Conservation (phyloP, 2,329 filamentous ascomycete genomes). For the Akanthomyces muscarius region DNA sequence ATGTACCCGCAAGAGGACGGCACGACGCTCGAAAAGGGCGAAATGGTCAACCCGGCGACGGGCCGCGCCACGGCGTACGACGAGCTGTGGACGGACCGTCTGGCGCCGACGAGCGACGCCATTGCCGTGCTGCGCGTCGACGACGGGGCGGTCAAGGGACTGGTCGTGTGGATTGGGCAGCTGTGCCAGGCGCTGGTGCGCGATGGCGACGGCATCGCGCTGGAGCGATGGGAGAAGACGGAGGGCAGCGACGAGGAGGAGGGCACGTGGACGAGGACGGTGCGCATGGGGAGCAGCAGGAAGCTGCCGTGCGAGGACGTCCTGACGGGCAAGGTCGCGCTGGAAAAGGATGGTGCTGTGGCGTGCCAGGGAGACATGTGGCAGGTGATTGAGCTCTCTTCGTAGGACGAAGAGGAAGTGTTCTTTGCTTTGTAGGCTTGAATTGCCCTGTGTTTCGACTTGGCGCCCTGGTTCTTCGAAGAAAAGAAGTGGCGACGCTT, state of each 20-base stretch:
- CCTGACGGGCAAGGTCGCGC: conserved; percentile 18
- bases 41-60: conserved; percentile 56
- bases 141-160: conserved; percentile 38
- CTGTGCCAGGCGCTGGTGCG: conserved; percentile 55
- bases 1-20: conserved; percentile 44
- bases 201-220: conserved; percentile 37
- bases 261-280: conserved; percentile 33
- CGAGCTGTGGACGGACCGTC: conserved; percentile 59
- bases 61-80: conserved; percentile 54
- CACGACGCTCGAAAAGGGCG: conserved; percentile 52
- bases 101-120: conserved; percentile 24
- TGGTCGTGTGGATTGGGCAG: conserved; percentile 50
- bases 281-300: conserved; percentile 31
- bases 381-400: conserved; percentile 31
- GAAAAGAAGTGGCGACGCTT: background rate
- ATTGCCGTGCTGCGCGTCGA: conserved; percentile 41
- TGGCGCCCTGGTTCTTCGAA: background rate
- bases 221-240: conserved; percentile 53
- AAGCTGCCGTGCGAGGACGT: conserved; percentile 33
- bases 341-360: conserved; percentile 23
- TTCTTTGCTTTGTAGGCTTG: background rate
- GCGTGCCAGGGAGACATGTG: conserved; percentile 27
- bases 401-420: background rate
- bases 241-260: conserved; percentile 9
- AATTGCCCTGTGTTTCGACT: background rate